These are phyloP conservation scores for Phytophthora hibernalis DNA, from an alignment of 352 stramenopile genomes.

Conservation along the genomic window DNA sequence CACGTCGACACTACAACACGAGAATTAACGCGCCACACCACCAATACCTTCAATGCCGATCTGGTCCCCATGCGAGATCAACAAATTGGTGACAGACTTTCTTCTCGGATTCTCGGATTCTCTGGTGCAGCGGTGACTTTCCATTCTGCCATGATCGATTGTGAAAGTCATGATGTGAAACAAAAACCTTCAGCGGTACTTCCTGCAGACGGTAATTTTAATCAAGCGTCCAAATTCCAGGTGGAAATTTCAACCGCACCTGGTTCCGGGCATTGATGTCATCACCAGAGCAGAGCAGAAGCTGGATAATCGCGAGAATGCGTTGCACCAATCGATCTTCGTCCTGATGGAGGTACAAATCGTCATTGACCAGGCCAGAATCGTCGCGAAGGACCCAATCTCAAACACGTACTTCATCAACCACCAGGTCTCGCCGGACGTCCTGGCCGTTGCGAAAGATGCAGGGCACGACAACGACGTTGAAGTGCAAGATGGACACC, in stretches of 20 bases:
- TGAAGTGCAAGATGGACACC: conserved; percentile 34
- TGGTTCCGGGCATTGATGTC: conserved; percentile 23
- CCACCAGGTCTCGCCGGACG: conserved; percentile 31
- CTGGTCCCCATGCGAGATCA: too few relatives aligned
- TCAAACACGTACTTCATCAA: conserved; percentile 25
- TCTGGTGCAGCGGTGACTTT: conserved; percentile 30
- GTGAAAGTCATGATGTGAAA: too few relatives aligned
- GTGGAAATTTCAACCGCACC: conserved; percentile 6
- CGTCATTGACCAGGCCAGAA: too few relatives aligned
- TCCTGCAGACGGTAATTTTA: too few relatives aligned
- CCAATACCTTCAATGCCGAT: conserved; percentile 20
- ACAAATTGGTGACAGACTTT: conserved; percentile 19
- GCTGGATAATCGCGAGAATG: conserved; percentile 12
- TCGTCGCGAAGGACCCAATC: too few relatives aligned
- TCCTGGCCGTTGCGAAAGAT: too few relatives aligned
- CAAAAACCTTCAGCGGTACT: too few relatives aligned
- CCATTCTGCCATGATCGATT: conserved; percentile 16
- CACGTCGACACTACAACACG: background rate
- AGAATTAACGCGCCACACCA: conserved; percentile 16
- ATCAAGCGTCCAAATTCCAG: too few relatives aligned
- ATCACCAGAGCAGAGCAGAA: conserved; percentile 16
- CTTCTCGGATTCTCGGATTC: conserved; percentile 30
- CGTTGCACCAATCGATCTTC: conserved; percentile 10
- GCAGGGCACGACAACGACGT: conserved; percentile 37
- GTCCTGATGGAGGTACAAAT: conserved; percentile 23